Base-by-base conservation (phyloP, 306 rosid species). In the Dryas drummondii region DNA sequence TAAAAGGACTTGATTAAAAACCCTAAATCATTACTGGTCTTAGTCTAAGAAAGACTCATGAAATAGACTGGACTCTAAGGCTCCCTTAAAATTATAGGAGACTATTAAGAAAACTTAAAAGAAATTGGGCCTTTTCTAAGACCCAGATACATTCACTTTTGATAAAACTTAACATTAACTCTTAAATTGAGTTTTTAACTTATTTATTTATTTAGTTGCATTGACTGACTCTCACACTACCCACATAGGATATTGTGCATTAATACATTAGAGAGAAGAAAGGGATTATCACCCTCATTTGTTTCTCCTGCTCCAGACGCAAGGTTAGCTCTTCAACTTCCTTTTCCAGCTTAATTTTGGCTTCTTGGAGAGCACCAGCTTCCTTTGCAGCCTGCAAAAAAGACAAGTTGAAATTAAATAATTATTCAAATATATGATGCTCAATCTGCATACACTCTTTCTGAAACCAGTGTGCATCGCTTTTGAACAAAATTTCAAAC, bases 351-450 rank as follows among this genome's bases (percentile, higher is more conserved):
- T 83, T 78, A 70, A 48, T 51, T 84, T 90, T 94, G 22, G 99
- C 97, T 73, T 89, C 97, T 85, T 92, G 91, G 48, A 94, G 93
- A 75, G 90, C 99, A 84, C 91, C 90, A 50, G 97, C 22, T 84
- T 94, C 97, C 85, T 78, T 92, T 53, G 99, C 97, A 72, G 96
- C 99, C 99, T 94, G 82, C 66, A 76, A 11, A 68, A 57, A 42
- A 54, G 68, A 41, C 4, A 54, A 54, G 1, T 6, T 70, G 9
- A 54, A 42, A 4, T 55, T 47, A 52, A 54, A 27, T 17, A 17
- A 55, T 4, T 32, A 71, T 55, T 12, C 5, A 11, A 27, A 65
- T 48, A 58, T 57, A 41, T n/a, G 10, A 60, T 41, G 51, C 7
- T 11, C 14, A 42, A 27, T 19, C n/a, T 19, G 65, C 19, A 12